Evolutionary conservation across 495 filamentous ascomycete species (phyloP).

Genomic region (Apodospora peruviana): DNA sequence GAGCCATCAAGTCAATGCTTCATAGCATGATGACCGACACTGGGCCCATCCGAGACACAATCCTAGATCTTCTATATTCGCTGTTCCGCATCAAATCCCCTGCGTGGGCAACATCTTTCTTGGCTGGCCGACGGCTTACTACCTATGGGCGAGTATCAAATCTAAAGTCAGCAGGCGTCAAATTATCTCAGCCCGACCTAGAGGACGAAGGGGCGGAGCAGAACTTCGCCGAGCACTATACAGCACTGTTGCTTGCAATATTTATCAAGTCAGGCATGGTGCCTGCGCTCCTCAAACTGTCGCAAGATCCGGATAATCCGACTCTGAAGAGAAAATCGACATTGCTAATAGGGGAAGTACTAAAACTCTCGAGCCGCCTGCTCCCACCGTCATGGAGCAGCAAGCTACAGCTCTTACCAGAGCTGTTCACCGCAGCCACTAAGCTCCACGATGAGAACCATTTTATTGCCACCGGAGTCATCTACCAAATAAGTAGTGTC

Average conservation of each 20-base stretch:
- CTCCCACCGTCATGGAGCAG: slow-evolving; percentile 74
- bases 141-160: slow-evolving; percentile 91
- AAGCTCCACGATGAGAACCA: slow-evolving; percentile 64
- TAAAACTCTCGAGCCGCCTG: slow-evolving; percentile 81
- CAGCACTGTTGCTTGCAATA: slow-evolving; percentile 78
- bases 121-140: slow-evolving; percentile 86
- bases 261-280: slow-evolving; percentile 79
- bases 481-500: slow-evolving; percentile 96
- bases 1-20: slow-evolving; percentile 75
- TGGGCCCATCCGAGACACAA: slow-evolving; percentile 57
- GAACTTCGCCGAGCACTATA: slow-evolving; percentile 89
- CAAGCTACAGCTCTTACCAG: slow-evolving; percentile 76
- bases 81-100: slow-evolving; percentile 90
- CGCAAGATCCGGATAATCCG: slow-evolving; percentile 64
- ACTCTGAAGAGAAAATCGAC: slow-evolving; percentile 83
- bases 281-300: slow-evolving; percentile 68
- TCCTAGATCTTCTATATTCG: slow-evolving; percentile 86
- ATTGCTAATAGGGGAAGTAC: slow-evolving; percentile 79
- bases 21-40: slow-evolving; percentile 70
- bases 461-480: slow-evolving; percentile 74
- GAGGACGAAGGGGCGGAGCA: slow-evolving; percentile 66
- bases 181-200: slow-evolving; percentile 43
- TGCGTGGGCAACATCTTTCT: slow-evolving; percentile 92
- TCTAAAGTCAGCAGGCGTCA: slow-evolving; percentile 52
- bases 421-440: slow-evolving; percentile 70